Conservation (phyloP, 179 eudicot genomes). For the Heliamphora pulchella region DNA sequence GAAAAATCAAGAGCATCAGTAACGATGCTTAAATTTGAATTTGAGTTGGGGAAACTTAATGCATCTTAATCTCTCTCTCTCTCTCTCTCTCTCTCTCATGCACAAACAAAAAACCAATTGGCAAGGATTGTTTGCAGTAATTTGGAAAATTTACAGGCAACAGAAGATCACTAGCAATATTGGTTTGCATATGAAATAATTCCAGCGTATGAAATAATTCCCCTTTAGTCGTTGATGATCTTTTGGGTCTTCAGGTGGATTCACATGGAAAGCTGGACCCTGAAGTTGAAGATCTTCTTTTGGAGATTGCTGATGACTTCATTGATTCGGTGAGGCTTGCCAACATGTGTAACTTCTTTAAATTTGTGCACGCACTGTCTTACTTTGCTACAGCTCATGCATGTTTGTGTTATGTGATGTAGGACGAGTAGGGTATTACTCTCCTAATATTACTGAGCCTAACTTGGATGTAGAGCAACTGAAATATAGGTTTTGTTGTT, state of each 20-base stretch:
- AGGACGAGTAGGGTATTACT: not conserved
- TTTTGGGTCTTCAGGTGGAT: conserved; percentile 52
- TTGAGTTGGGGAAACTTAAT: not conserved
- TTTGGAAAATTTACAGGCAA: not conserved
- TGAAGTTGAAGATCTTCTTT: conserved; percentile 80
- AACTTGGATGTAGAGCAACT: not conserved
- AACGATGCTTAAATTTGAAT: not conserved
- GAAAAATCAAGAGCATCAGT: not conserved
- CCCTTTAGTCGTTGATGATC: not conserved
- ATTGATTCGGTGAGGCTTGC: conserved; percentile 81
- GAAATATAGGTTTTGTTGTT: not conserved
- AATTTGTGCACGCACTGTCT: not conserved
- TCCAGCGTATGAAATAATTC: conserved; percentile 5
- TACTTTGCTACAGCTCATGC: not conserved
- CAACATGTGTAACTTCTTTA: not conserved
- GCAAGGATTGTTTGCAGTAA: not conserved
- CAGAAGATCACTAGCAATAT: not conserved
- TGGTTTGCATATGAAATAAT: not conserved
- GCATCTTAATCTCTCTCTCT: not conserved
- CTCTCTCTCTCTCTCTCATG: not conserved
- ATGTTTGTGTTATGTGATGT: not conserved
- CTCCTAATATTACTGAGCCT: not conserved
- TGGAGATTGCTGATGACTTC: conserved; percentile 86
- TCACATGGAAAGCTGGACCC: conserved; percentile 67
- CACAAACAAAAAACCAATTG: not conserved